Percentiles rank a stretch among this genome's conserved stretches.
phyloP scores from a whole-genome alignment of 2,329 filamentous ascomycete genomes.

The Bipolaris sorokiniana region DNA sequence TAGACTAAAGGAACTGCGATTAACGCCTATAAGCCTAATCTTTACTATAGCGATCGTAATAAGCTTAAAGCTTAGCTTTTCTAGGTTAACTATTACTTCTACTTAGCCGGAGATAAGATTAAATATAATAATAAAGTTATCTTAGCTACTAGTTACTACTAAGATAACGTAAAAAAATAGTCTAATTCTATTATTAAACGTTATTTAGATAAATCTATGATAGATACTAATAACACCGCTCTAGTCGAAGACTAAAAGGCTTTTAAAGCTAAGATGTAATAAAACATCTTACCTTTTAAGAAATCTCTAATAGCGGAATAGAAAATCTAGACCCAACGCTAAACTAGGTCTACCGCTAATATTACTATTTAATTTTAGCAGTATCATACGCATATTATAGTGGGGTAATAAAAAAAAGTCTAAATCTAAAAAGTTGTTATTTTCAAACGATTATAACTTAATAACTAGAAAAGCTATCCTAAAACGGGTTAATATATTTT shows the following conservation, averaged over 20 bases:
- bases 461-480: too few relatives aligned
- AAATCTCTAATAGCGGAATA: neutral
- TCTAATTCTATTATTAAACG: neutral
- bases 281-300: neutral
- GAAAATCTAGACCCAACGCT: neutral
- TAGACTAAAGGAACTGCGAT: neutral
- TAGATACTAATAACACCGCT: neutral
- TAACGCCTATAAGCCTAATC: neutral
- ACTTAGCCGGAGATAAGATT: neutral
- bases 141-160: neutral
- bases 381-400: neutral
- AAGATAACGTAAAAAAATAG: too few relatives aligned
- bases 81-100: neutral
- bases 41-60: neutral
- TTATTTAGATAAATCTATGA: neutral
- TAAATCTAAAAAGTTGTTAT: too few relatives aligned
- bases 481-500: too few relatives aligned
- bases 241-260: neutral
- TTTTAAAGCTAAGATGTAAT: too few relatives aligned
- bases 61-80: too few relatives aligned
- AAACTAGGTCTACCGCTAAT: neutral
- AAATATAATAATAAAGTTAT: neutral
- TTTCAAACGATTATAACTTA: too few relatives aligned
- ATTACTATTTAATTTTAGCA: neutral
- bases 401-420: neutral